phyloP scores from a whole-genome alignment of 2,329 filamentous ascomycete genomes.

The Ophiobolus disseminans region DNA sequence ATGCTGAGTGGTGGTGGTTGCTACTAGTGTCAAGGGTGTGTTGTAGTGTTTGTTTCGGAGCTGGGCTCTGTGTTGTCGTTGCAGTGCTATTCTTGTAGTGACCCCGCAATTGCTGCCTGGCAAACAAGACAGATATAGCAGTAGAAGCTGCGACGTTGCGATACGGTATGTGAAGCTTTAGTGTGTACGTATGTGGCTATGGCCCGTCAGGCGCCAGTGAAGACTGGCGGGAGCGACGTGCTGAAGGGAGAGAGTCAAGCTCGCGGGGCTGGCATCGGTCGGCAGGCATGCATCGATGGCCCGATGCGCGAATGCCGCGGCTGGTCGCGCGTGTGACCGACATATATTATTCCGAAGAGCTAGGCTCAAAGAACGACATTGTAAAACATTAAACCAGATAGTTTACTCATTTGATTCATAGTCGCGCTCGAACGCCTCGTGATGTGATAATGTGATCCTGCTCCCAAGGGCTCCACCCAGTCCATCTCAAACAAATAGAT shows the following conservation, averaged over 20 bases:
- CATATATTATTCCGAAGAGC: constrained; percentile 18
- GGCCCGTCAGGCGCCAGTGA: constrained; percentile 23
- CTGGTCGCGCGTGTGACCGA: constrained; percentile 20
- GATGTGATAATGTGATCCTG: too few species aligned
- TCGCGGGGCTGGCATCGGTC: constrained; percentile 20
- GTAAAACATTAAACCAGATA: neutral
- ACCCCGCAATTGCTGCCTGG: constrained; percentile 12
- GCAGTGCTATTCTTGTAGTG: neutral
- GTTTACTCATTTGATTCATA: too few species aligned
- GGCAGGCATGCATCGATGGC: constrained; percentile 11
- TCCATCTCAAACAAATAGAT: too few species aligned
- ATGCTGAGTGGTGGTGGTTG: constrained; percentile 25
- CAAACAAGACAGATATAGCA: constrained; percentile 3
- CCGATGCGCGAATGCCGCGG: constrained; percentile 11
- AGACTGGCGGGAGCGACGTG: constrained; percentile 17
- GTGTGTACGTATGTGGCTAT: constrained; percentile 14
- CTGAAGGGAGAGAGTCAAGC: constrained; percentile 15
- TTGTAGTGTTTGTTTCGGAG: neutral
- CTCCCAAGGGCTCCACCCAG: too few species aligned
- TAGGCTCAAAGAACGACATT: constrained; percentile 3
- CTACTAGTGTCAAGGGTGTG: neutral
- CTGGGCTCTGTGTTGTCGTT: neutral
- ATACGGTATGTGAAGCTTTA: constrained; percentile 9
- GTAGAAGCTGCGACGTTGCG: constrained; percentile 5
- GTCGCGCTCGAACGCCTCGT: neutral